Base-by-base conservation (phyloP, 1,284 basidiomycete species). In the Trichosporon asahii region DNA sequence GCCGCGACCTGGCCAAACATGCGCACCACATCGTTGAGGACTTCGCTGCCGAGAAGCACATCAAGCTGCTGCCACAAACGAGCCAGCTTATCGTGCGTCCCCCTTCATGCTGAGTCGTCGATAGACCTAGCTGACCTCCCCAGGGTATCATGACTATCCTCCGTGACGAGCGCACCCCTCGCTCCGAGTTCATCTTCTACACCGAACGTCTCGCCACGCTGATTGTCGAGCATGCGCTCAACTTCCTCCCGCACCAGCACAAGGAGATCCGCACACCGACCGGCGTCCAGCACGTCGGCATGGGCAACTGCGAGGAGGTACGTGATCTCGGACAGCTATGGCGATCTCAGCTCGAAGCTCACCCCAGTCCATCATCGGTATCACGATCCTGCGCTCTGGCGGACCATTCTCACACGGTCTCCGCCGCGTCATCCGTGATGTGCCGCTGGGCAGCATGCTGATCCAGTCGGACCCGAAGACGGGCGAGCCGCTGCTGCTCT, bases 401-500 rank as follows among this genome's bases (percentile, higher is more conserved):
- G 93, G 93, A 3, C 92, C 93, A 1, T 88, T 98, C 33, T 93
- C 96, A 79, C 90, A 90, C 65, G 95, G 96, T n/a, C 89, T 98
- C 23, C 88, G 90, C 44, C 86, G 95, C 29, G 94, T 96, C 5
- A 88, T 98, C 68, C 90, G 91, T 61, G 91, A 97, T 76, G 91
- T 93, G 2, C 89, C 91, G 0, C 87, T 98, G 23, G 96, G 96
- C 33, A 93, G 92, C 6, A 85, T 98, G 60, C 87, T 98, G 40
- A 93, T 99, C 66, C 93, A 98, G 82, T 92, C 93, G 0, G 92
- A 96, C 75, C 88, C 88, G 3, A 87, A 85, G 73, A 91, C 91
- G 2, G 94, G 93, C 46, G 96, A 98, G 79, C 95, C 95, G 0
- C 84, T 97, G 6, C 86, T 98, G 35, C 88, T 98, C 70, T 91